phyloP scores from a whole-genome alignment of 192 early-diverging fungal species.

The Linderina pennispora region DNA sequence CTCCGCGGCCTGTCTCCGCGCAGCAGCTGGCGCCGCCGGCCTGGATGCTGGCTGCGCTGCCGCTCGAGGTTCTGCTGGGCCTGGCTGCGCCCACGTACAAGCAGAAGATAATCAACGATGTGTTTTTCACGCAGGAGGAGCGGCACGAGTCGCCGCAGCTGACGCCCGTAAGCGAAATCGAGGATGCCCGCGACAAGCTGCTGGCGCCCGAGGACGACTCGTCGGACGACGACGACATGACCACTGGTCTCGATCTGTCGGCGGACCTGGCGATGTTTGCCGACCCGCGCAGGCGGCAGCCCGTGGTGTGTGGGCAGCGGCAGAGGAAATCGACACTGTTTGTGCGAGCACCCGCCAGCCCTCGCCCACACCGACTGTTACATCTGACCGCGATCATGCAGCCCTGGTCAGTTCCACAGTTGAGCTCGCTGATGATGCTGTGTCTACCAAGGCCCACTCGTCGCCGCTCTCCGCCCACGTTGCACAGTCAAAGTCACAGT shows the following conservation, averaged over 20 bases:
- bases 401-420: neutral
- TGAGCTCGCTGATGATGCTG: neutral
- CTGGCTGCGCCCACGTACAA: constrained; percentile 19
- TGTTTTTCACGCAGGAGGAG: constrained; percentile 45
- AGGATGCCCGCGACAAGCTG: constrained; percentile 29
- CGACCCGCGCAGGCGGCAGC: constrained; percentile 20
- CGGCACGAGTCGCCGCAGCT: constrained; percentile 37
- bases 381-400: constrained; percentile 19
- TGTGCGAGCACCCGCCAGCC: constrained; percentile 34
- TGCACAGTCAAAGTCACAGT: constrained; percentile 40
- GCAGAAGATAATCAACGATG: constrained; percentile 46
- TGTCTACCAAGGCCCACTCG: constrained; percentile 1
- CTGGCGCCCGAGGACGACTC: constrained; percentile 28
- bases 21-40: constrained; percentile 34
- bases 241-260: constrained; percentile 29
- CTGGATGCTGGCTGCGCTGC: constrained; percentile 42
- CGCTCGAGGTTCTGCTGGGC: constrained; percentile 35
- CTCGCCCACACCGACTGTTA: constrained; percentile 42
- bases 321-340: constrained; percentile 40
- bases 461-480: constrained; percentile 40
- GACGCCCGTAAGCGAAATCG: constrained; percentile 40
- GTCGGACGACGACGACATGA: too few species aligned
- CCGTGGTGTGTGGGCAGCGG: constrained; percentile 25
- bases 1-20: constrained; percentile 44
- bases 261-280: constrained; percentile 44